Conservation (phyloP, 2,329 filamentous ascomycete genomes). For the Botrytis aclada region DNA sequence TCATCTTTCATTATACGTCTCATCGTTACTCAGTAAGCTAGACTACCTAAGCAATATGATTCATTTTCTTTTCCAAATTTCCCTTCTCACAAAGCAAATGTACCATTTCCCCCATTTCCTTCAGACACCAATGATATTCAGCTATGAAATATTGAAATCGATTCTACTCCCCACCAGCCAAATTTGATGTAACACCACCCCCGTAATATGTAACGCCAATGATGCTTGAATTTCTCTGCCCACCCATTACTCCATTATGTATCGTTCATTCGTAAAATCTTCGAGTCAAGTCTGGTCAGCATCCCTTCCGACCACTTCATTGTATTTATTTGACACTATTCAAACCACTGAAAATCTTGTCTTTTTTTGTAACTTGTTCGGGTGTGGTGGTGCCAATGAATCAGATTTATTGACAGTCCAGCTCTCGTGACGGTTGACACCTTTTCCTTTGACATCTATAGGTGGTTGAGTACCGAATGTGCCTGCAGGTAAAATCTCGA, state of each 20-base stretch:
- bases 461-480: slow-evolving; percentile 35
- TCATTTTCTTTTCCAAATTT: slow-evolving; percentile 14
- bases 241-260: background rate
- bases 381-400: slow-evolving; percentile 18
- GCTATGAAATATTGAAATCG: slow-evolving; percentile 17
- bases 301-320: background rate
- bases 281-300: background rate
- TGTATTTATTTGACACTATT: background rate
- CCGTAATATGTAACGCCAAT: background rate
- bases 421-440: slow-evolving; percentile 18
- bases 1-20: background rate
- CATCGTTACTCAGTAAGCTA: slow-evolving; percentile 17
- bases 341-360: background rate
- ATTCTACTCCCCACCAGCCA: background rate
- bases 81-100: background rate
- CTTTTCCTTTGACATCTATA: slow-evolving; percentile 23
- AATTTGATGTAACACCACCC: background rate
- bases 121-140: background rate
- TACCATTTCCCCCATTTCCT: background rate
- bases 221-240: background rate
- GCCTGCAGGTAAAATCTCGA: slow-evolving; percentile 43
- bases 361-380: slow-evolving; percentile 18
- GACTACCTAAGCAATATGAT: slow-evolving; percentile 7
- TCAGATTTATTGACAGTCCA: slow-evolving; percentile 23
- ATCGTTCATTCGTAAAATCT: background rate